Conservation (phyloP, 2,329 filamentous ascomycete species). For the Arthrobotrys sphaeroides region DNA sequence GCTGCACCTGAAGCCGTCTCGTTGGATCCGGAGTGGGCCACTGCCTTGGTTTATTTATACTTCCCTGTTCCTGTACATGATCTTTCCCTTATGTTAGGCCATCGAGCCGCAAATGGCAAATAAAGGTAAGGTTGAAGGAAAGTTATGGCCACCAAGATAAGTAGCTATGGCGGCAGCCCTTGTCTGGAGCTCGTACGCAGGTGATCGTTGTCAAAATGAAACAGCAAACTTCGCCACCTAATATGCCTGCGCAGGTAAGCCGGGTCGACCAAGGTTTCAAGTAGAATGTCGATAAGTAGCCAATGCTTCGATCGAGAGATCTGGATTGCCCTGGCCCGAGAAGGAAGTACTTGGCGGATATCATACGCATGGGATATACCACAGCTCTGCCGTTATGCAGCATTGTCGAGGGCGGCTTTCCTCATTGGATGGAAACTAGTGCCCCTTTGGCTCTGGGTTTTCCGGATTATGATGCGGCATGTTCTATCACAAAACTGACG, state of each 20-base stretch:
- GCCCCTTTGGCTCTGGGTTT: background rate
- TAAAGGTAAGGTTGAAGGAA: background rate
- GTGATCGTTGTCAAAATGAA: background rate
- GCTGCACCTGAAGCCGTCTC: background rate
- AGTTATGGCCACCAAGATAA: conserved; percentile 10
- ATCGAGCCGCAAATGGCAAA: background rate
- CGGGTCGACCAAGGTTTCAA: background rate
- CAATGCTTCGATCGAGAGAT: conserved; percentile 33
- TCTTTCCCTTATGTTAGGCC: background rate
- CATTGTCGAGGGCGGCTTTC: background rate
- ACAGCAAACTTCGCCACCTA: background rate
- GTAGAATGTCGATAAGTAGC: conserved; percentile 18
- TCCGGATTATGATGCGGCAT: background rate
- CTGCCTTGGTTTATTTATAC: conserved; percentile 2
- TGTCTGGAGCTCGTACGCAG: background rate
- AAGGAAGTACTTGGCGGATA: background rate
- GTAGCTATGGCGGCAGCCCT: background rate
- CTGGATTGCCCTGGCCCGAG: conserved; percentile 15
- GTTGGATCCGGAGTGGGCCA: background rate
- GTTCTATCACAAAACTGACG: background rate
- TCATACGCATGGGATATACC: conserved; percentile 1
- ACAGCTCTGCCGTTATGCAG: background rate
- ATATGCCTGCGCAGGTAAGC: background rate
- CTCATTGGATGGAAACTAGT: background rate
- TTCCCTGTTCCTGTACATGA: background rate